phyloP scores from a whole-genome alignment of 1,284 basidiomycete species.

The Laetiporus sulphureus region DNA sequence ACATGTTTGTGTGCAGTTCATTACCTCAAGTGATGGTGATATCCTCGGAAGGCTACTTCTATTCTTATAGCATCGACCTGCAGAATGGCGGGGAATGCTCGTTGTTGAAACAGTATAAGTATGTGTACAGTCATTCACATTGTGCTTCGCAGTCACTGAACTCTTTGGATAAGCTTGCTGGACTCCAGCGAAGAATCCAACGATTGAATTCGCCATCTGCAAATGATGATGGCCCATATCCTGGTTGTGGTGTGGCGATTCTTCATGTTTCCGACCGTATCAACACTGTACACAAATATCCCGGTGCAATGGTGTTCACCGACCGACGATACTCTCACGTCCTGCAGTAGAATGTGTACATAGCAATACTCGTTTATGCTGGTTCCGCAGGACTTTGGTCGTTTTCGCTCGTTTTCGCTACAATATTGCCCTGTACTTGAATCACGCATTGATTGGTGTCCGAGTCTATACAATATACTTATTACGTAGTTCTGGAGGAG shows the following conservation, averaged over 20 bases:
- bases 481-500: no score
- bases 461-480: no score
- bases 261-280: neutral
- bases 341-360: no score
- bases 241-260: neutral
- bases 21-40: constrained; percentile 97
- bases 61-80: constrained; percentile 93
- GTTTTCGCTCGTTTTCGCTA: no score
- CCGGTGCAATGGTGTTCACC: neutral
- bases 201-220: constrained; percentile 7
- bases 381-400: no score
- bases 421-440: no score
- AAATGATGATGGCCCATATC: neutral
- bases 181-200: constrained; percentile 18
- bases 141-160: neutral
- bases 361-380: no score
- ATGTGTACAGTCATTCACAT: constrained; percentile 13
- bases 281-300: neutral
- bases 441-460: no score
- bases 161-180: constrained; percentile 4
- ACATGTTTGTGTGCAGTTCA: constrained; percentile 44
- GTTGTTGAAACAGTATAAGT: constrained; percentile 90
- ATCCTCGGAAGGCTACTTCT: constrained; percentile 93
- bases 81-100: constrained; percentile 96
- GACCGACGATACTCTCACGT: no score